Base-by-base conservation (phyloP, 2,329 filamentous ascomycete species). In the Neonectria magnoliae region DNA sequence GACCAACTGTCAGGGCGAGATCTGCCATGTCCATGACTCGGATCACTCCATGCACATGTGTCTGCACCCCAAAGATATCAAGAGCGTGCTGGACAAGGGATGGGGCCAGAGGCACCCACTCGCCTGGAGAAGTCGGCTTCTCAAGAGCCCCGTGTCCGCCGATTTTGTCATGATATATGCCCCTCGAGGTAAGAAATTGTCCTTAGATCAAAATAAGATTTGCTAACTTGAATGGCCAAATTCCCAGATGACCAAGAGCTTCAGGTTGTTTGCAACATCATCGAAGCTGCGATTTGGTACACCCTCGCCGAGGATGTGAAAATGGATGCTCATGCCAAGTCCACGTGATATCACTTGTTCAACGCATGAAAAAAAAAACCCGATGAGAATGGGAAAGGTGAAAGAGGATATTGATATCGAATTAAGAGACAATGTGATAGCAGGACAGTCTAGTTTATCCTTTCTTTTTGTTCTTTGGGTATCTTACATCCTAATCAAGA, bases 111-210 rank as follows among this genome's bases (percentile, higher is more conserved):
- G 87, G 33, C 88, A 90, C 68, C 88, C 87, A 1, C 79, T 94
- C 59, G 90, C 92, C 8, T 87, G 88, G 72, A 90, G 88, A 58
- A 87, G 88, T 47, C 89, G 87, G 82, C 85, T 90, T 29, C 56
- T 79, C 67, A 83, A 84, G 66, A 85, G 88, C 74, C 91, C 91
- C 55, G 89, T 96, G 60, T 92, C 93, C 0, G 81, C 84, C 4
- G 90, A 91, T 45, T 97, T 97, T 77, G 83, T 93, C 62, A 90
- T 97, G 88, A 83, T 97, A 5, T 97, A 97, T 79, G 92, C 93
- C 18, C 93, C 93, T 2, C 82, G 91, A 73, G 80, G 85, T 81
- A 71, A 78, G 79, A 72, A 36, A 16, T 48, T 29, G 14, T 10
- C n/a, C 16, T 9, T 18, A 14, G 25, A 31, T 18, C 16, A 31